Conservation (phyloP, 2,329 filamentous ascomycete species). For the Tricladium varicosporioides region DNA sequence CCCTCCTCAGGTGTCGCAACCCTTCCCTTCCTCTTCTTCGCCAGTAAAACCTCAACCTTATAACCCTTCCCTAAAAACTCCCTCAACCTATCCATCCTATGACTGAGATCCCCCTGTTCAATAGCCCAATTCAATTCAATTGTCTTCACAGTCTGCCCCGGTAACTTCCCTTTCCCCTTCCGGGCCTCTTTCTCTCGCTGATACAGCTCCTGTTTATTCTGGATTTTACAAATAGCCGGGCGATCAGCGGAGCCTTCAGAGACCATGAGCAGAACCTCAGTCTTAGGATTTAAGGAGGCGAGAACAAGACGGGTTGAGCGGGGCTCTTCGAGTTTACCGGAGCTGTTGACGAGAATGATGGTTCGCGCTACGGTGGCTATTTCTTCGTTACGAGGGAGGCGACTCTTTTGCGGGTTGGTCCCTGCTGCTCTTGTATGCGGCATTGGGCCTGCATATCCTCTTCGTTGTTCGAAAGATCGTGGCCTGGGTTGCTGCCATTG, state of each 20-base stretch:
- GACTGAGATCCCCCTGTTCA: conserved; percentile 68
- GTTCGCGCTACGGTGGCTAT: conserved; percentile 39
- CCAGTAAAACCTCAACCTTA: conserved; percentile 71
- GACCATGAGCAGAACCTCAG: conserved; percentile 51
- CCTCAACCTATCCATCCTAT: conserved; percentile 64
- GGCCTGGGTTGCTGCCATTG: not conserved
- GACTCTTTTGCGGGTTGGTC: conserved; percentile 20
- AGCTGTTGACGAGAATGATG: conserved; percentile 43
- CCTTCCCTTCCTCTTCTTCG: conserved; percentile 62
- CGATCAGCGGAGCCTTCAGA: conserved; percentile 31
- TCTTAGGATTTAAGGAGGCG: conserved; percentile 44
- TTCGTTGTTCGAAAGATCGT: conserved; percentile 3
- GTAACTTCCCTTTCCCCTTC: conserved; percentile 31
- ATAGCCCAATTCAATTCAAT: conserved; percentile 93
- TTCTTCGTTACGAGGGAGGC: conserved; percentile 45
- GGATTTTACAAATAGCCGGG: conserved; percentile 67
- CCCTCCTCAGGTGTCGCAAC: conserved; percentile 61
- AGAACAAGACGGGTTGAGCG: conserved; percentile 39
- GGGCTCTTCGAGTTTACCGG: conserved; percentile 34
- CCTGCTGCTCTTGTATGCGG: conserved; percentile 11
- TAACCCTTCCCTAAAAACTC: conserved; percentile 72
- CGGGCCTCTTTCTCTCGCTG: conserved; percentile 44
- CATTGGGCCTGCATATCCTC: conserved; percentile 4
- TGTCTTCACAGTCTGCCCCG: conserved; percentile 58
- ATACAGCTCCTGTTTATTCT: conserved; percentile 54